Evolutionary conservation across 257 asterid genomes (phyloP), one percentile per base, ranked within the genome.

Genomic region (Plectranthus barbatus): DNA sequence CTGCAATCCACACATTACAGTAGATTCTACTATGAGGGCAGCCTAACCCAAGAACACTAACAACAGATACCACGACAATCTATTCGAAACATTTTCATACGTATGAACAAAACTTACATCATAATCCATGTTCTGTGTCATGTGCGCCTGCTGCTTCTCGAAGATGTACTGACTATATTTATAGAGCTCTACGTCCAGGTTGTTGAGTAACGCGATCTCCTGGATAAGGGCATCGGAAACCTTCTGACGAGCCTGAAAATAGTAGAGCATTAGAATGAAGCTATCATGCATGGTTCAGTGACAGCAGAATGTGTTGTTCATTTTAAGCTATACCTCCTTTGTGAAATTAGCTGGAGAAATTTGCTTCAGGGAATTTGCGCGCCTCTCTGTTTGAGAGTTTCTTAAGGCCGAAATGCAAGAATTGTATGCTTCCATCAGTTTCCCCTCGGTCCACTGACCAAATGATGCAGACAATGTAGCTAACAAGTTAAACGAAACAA

Each of bases 271-370:
- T 41, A 51, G 49, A 62, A 21, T 18, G 40, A 58, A 26, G 60
- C 23, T 48, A 59, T n/a, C 11, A 20, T 12, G n/a, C n/a, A n/a
- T n/a, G n/a, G n/a, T n/a, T n/a, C n/a, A n/a, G n/a, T n/a, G n/a
- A n/a, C n/a, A n/a, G n/a, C n/a, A n/a, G n/a, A n/a, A n/a, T n/a
- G n/a, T n/a, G n/a, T n/a, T 13, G 11, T 29, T 9, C 23, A 47
- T 59, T 33, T 33, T 48, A 60, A 71, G 55, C 13, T 31, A 17
- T 81, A 88, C 98, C 95, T 88, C 91, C 76, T 83, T 88, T 8
- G 98, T 84, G 55, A 92, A 89, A 79, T 92, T 92, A 55, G 82
- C 95, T 55, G 97, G 97, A 66, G 77, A 52, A 75, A 92, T 79
- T 50, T 68, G 80, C 75, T 81, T 82, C 40, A 89, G 77, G 58